Base-by-base conservation (phyloP, 805 yeast species). In the Schwanniomyces pseudopolymorphus region DNA sequence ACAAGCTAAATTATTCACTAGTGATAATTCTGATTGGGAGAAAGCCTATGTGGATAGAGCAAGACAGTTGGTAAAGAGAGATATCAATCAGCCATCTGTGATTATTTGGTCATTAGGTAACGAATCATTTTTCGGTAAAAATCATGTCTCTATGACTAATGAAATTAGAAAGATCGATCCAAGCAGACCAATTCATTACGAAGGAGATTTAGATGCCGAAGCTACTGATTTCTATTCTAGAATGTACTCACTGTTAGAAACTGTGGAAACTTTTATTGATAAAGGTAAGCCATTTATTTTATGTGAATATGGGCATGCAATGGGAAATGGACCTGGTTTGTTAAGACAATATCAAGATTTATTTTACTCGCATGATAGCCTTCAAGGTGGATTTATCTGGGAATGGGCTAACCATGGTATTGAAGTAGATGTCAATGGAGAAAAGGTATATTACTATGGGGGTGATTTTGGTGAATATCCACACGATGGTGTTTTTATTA, bases 401-500 rank as follows among this genome's bases (percentile, higher is more conserved):
- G 73, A 68, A 49, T 68, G 73, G 73, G 65, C 65, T 10, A 66
- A 66, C 47, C 73, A 68, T 49, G 73, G 73, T 4, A 39, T 67
- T 9, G 50, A 49, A 21, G 50, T 55, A 24, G 53, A 48, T 14
- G 17, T 16, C 9, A 36, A 48, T 43, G 54, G 49, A 4, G 22
- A 39, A 28, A 31, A 11, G 3, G 44, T 43, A 9, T 64, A 57
- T 40, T 64, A 56, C 16, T 65, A 64, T 43, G 72, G 73, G 5
- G 74, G 74, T 17, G 72, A 68, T 41, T 68, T 67, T 41, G 66
- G 61, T 14, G 74, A 68, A 38, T 49, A 51, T 38, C 61, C 67
- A 7, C 57, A 68, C 48, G 72, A 68, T 47, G 66, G 70, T 13
- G 66, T 63, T 4, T 68, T 67, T 45, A 63, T 67, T 33, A 58